Evolutionary conservation across 2,329 filamentous ascomycete species (phyloP).

Genomic region (Pseudocercospora fuligena): DNA sequence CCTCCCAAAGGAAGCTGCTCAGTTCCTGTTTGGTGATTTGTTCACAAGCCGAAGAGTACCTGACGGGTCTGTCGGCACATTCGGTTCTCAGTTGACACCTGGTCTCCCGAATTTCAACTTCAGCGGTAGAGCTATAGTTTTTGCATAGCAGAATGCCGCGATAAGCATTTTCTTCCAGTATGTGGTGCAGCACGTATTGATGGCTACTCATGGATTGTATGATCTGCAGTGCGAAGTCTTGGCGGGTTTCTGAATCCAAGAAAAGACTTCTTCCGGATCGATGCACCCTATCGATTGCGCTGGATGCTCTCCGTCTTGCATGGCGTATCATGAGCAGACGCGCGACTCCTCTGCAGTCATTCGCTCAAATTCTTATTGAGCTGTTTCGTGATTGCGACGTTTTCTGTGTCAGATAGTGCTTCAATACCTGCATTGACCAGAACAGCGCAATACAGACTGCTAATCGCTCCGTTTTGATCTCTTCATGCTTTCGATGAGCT

Average conservation of each 20-base stretch:
- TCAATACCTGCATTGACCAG: not conserved
- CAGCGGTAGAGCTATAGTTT: not conserved
- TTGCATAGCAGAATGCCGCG: not conserved
- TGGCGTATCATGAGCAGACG: not conserved
- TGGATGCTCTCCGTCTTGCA: not conserved
- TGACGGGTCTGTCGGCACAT: not conserved
- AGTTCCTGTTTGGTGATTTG: not conserved
- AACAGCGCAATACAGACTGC: not conserved
- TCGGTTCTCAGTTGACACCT: not conserved
- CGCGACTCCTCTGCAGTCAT: not conserved
- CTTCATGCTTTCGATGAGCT: not conserved
- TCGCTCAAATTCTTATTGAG: not conserved
- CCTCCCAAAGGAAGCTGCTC: not conserved
- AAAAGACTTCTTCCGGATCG: not conserved
- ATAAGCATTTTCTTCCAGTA: not conserved
- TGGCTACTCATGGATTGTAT: not conserved
- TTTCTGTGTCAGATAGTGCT: not conserved
- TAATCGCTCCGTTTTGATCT: not conserved
- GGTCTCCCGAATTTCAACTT: not conserved
- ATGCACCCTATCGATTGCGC: not conserved
- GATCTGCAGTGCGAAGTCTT: not conserved
- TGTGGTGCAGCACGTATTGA: not conserved
- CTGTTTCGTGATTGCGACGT: not conserved
- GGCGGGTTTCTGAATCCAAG: not conserved
- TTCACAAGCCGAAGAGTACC: not conserved